A percentile compares a stretch with the other conserved stretches of the same genome.
Evolutionary conservation across 768 basidiomycete species (phyloP).

Genomic region (Paxillus ammoniavirescens): DNA sequence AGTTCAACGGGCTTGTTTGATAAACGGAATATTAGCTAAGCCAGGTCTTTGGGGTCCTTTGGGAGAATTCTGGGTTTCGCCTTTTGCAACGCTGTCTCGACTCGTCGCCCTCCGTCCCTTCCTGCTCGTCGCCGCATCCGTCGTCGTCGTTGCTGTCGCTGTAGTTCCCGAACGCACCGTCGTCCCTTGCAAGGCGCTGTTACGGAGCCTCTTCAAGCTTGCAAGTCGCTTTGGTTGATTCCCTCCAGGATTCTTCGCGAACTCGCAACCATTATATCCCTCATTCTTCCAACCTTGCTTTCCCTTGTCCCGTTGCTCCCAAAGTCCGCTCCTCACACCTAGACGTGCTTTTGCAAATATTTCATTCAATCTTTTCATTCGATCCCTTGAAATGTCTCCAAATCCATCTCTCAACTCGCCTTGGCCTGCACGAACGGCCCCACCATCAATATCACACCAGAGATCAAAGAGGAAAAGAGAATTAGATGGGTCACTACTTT

Average conservation of each 20-base stretch:
- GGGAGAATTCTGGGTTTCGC: slow-evolving; percentile 33
- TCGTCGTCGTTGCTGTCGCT: slow-evolving; percentile 23
- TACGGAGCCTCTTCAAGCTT: slow-evolving; percentile 20
- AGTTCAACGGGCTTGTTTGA: background rate
- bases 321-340: slow-evolving; percentile 20
- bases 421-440: slow-evolving; percentile 46
- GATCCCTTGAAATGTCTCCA: slow-evolving; percentile 36
- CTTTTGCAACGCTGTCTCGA: slow-evolving; percentile 34
- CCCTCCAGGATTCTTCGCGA: slow-evolving; percentile 8
- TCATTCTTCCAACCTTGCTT: slow-evolving; percentile 15
- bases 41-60: slow-evolving; percentile 27
- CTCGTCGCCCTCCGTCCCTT: slow-evolving; percentile 31
- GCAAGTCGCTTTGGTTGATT: slow-evolving; percentile 29
- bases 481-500: slow-evolving; percentile 31
- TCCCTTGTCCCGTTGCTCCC: slow-evolving; percentile 20
- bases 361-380: slow-evolving; percentile 21
- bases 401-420: slow-evolving; percentile 33
- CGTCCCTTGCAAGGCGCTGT: slow-evolving; percentile 21
- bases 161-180: slow-evolving; percentile 20
- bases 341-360: slow-evolving; percentile 16
- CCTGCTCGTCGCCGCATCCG: slow-evolving; percentile 26
- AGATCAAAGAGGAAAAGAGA: slow-evolving; percentile 32
- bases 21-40: slow-evolving; percentile 21
- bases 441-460: slow-evolving; percentile 25
- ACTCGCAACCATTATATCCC: slow-evolving; percentile 27